Evolutionary conservation across 805 yeast genomes (phyloP).

Genomic region (Scheffersomyces ergatensis): DNA sequence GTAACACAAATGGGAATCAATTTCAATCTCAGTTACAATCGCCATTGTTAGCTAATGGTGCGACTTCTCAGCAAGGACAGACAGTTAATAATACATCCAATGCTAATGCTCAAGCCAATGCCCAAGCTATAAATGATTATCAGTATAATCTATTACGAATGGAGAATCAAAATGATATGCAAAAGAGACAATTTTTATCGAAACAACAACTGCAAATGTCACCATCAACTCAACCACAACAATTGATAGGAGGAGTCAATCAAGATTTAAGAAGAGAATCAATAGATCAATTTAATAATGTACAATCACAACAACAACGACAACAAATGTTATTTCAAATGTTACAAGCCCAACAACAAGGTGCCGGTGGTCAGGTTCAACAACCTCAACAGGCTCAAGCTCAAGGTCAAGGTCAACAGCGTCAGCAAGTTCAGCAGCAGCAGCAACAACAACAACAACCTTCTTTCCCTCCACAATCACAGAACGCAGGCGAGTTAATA

Average conservation of each 20-base stretch:
- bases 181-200: conserved; percentile 16
- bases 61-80: too few species aligned
- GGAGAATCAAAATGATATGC: conserved; percentile 17
- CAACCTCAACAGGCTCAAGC: conserved; percentile 5
- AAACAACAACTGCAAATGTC: conserved; percentile 14
- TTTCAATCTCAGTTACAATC: conserved; percentile 8
- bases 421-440: neutral
- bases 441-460: too few species aligned
- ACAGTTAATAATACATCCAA: neutral
- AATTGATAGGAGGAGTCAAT: neutral
- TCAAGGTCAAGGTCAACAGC: conserved; percentile 9
- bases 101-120: conserved; percentile 3
- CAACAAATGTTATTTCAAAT: conserved; percentile 8
- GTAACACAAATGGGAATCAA: neutral
- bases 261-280: neutral
- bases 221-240: conserved; percentile 7
- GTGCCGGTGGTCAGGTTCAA: conserved; percentile 8
- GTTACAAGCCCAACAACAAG: conserved; percentile 7
- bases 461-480: too few species aligned
- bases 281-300: neutral
- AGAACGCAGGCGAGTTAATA: neutral
- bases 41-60: conserved; percentile 11
- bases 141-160: conserved; percentile 16
- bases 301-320: conserved; percentile 6
- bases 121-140: conserved; percentile 18